phyloP scores from a whole-genome alignment of 1,139 yeast species.

The Pneumocystis jirovecii region DNA sequence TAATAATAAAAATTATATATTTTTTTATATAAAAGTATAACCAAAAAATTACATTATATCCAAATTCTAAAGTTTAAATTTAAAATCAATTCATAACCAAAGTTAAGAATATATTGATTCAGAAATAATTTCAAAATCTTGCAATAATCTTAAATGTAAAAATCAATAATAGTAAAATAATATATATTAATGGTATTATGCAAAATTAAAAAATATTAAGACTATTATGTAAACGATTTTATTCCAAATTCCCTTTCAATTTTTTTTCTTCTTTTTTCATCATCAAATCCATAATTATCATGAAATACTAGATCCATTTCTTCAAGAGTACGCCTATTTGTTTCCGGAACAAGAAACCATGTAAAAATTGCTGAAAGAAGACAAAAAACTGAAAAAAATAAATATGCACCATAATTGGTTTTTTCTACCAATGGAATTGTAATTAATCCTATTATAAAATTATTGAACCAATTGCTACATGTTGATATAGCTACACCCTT shows the following conservation, averaged over 20 bases:
- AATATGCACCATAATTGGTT: conserved; percentile 8
- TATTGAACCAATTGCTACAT: conserved; percentile 11
- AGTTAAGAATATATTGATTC: no score
- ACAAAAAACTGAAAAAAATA: conserved; percentile 25
- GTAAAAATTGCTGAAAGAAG: conserved; percentile 23
- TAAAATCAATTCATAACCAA: no score
- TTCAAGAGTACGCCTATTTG: conserved; percentile 43
- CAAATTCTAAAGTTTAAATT: no score
- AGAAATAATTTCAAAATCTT: no score
- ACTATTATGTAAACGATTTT: not conserved
- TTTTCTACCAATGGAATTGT: conserved; percentile 8
- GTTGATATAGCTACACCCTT: conserved; percentile 11
- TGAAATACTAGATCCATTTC: conserved; percentile 40
- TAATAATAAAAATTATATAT: no score
- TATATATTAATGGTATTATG: not conserved
- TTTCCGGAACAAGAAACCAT: conserved; percentile 40
- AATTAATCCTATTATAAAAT: conserved; percentile 15
- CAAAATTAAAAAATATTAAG: not conserved
- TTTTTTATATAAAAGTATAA: no score
- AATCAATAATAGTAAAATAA: not conserved
- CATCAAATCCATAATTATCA: conserved; percentile 7
- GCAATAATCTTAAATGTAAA: no score
- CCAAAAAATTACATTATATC: no score
- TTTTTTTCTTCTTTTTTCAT: conserved; percentile 4
- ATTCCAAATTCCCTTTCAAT: not conserved